Conservation (phyloP, 805 yeast species). For the Saccharomycopsis vini region DNA sequence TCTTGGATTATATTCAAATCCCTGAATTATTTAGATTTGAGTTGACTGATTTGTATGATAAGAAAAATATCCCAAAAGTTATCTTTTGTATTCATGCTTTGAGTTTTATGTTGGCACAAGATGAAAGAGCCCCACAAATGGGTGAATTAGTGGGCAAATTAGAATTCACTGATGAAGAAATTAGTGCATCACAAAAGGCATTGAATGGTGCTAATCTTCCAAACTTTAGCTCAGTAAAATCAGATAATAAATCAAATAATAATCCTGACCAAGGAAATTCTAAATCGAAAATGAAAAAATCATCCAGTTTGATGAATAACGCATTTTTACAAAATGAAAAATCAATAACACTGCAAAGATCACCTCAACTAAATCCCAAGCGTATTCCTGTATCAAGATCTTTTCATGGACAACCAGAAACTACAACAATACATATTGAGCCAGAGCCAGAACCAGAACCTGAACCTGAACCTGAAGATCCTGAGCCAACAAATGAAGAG, state of each 20-base stretch:
- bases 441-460: background rate
- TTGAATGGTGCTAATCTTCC: constrained; percentile 68
- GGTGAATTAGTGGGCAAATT: constrained; percentile 53
- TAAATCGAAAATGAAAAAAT: background rate
- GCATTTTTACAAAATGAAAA: too few species aligned
- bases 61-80: constrained; percentile 86
- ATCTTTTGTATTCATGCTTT: constrained; percentile 89
- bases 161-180: constrained; percentile 59
- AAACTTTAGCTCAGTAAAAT: constrained; percentile 52
- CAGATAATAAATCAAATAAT: background rate
- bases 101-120: constrained; percentile 58
- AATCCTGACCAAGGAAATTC: background rate
- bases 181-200: constrained; percentile 52
- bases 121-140: constrained; percentile 51
- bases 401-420: background rate
- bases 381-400: background rate
- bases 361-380: background rate
- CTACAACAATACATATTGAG: background rate
- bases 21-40: constrained; percentile 89
- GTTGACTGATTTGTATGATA: constrained; percentile 85
- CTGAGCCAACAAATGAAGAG: constrained; percentile 18
- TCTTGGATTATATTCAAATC: constrained; percentile 59
- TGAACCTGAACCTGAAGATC: constrained; percentile 9
- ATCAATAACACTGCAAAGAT: too few species aligned
- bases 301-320: too few species aligned